These are phyloP conservation scores for Xylaria sp. DNA, from an alignment of 2,329 filamentous ascomycete species.

Conservation along the genomic window DNA sequence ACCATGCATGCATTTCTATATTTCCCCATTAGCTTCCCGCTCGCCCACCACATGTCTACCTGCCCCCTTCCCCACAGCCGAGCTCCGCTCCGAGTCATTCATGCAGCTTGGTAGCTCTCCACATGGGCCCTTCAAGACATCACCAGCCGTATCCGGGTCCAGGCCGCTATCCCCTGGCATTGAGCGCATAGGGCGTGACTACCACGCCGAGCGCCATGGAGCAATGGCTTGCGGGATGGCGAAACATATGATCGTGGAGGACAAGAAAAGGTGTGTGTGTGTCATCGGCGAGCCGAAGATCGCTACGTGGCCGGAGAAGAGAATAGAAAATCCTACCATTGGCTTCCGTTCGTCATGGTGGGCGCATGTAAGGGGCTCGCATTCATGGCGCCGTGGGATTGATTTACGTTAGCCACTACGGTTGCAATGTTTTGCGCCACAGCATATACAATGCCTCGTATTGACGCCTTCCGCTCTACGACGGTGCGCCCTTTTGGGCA, in stretches of 20 bases:
- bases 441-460: background rate
- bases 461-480: background rate
- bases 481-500: background rate
- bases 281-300: background rate
- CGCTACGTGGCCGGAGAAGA: background rate
- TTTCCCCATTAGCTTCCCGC: too few relatives aligned
- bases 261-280: background rate
- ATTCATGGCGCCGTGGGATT: background rate
- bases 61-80: slow-evolving; percentile 23
- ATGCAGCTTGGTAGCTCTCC: slow-evolving; percentile 7
- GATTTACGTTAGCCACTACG: background rate
- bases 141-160: too few relatives aligned
- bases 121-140: background rate
- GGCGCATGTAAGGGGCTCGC: background rate
- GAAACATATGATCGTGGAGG: background rate
- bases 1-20: slow-evolving; percentile 6
- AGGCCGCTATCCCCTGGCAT: background rate
- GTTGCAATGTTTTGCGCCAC: background rate
- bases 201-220: background rate
- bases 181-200: background rate
- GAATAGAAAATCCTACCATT: background rate
- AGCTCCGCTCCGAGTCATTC: slow-evolving; percentile 23
- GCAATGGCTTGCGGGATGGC: background rate
- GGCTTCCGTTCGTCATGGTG: background rate
- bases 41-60: background rate